Base-by-base conservation (phyloP, 2,329 filamentous ascomycete genomes). In the Fusarium temperatum region DNA sequence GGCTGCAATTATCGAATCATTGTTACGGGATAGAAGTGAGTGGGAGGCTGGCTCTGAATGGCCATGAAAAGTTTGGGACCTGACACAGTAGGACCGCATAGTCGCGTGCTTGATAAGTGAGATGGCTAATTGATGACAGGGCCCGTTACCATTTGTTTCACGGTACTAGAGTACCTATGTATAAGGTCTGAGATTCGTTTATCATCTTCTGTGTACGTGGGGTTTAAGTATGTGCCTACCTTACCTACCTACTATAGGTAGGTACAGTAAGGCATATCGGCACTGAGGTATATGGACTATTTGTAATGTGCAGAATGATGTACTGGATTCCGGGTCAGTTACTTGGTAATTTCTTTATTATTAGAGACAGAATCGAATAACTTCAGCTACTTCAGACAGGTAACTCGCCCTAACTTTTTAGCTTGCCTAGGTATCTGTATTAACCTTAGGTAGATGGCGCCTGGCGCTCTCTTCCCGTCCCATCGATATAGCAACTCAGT, bases 41-140 rank as follows among this genome's bases (percentile, higher is more conserved):
- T 17, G n/a, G 24, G 12, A 53, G 39, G 35, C 26, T 41, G 54
- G 22, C 45, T 53, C n/a, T 58, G 24, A 36, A 63, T 51, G n/a
- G 41, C n/a, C n/a, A 35, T n/a, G 28, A 30, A 35, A n/a, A 24
- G 50, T 41, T 24, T 36, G 36, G 26, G 30, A 26, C 41, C 38
- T 64, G 58, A 60, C 72, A 74, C 56, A 60, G 47, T 50, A 42
- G 60, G 44, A 60, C 47, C 60, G 41, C 36, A 70, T 53, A 69
- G 59, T 72, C 56, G 68, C 63, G 72, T 74, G 72, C 63, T 74
- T 36, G 24, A 54, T 22, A 55, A 22, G 32, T 42, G n/a, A 47
- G 42, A 56, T 61, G 47, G 63, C 17, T 35, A 55, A 64, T 50
- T 22, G 28, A 42, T 28, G 38, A 41, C 32, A 39, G 36, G 30